These are phyloP conservation scores for Globisporangium acanthophoron DNA, from an alignment of 352 stramenopile genomes.

Conservation along the genomic window DNA sequence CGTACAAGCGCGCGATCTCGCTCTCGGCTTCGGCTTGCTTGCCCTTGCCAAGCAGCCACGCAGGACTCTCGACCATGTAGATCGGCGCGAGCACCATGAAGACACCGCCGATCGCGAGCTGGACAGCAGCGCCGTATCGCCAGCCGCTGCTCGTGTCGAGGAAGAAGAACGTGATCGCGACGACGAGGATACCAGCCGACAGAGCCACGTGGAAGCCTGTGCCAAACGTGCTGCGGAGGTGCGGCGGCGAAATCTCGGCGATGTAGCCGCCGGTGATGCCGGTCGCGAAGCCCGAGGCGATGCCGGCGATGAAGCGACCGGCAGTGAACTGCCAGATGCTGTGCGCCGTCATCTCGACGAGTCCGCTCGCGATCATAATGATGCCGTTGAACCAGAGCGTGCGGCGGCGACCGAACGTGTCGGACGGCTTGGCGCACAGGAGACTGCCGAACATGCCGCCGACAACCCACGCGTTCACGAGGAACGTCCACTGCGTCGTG, in stretches of 20 bases:
- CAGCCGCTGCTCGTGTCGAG: constrained; percentile 36
- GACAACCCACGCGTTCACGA: constrained; percentile 33
- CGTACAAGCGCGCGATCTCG: constrained; percentile 23
- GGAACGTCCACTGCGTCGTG: constrained; percentile 25
- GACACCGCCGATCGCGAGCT: constrained; percentile 21
- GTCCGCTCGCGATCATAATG: constrained; percentile 26
- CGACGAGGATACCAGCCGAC: constrained; percentile 35
- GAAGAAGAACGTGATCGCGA: constrained; percentile 50
- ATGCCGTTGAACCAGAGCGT: constrained; percentile 22
- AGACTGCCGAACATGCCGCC: constrained; percentile 38
- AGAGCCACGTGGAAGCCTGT: constrained; percentile 40
- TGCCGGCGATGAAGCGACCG: constrained; percentile 30
- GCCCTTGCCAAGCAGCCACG: constrained; percentile 31
- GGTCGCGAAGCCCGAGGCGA: constrained; percentile 32
- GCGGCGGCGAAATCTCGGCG: constrained; percentile 38
- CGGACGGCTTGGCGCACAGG: constrained; percentile 17
- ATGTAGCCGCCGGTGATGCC: constrained; percentile 26
- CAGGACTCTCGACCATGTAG: constrained; percentile 32
- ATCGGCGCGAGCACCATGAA: constrained; percentile 20
- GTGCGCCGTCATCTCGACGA: constrained; percentile 19
- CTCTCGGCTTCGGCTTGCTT: constrained; percentile 18
- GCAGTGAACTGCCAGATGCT: constrained; percentile 25
- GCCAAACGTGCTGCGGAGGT: constrained; percentile 24
- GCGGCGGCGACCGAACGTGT: constrained; percentile 26
- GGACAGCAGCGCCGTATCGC: constrained; percentile 30